These are phyloP conservation scores for Smallanthus sonchifolius DNA, from an alignment of 129 eudicot species.

Conservation along the genomic window DNA sequence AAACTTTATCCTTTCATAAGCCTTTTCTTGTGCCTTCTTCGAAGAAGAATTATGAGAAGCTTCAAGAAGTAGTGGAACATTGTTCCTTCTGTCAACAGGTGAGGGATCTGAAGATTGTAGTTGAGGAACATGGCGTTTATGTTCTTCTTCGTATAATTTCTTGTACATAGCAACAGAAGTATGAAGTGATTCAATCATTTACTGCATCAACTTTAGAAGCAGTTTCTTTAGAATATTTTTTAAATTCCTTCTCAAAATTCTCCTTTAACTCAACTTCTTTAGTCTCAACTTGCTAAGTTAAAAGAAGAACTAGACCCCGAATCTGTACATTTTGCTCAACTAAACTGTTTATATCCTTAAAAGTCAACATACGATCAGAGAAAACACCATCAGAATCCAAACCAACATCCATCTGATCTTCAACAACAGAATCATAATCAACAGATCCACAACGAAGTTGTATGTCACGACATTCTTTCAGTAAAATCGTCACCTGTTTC, in stretches of 20 bases:
- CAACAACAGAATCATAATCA: constrained; percentile 26
- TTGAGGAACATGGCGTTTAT: constrained; percentile 41
- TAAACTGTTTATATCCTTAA: constrained; percentile 79
- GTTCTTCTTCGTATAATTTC: constrained; percentile 82
- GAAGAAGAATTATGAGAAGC: constrained; percentile 52
- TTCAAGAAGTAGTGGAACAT: constrained; percentile 43
- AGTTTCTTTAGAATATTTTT: constrained; percentile 57
- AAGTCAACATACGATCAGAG: constrained; percentile 60
- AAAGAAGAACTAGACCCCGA: constrained; percentile 68
- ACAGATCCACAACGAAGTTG: constrained; percentile 64
- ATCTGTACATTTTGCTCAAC: constrained; percentile 96
- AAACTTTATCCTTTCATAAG: constrained; percentile 45
- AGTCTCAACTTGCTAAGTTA: constrained; percentile 69
- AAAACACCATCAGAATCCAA: constrained; percentile 44
- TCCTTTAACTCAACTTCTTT: constrained; percentile 68
- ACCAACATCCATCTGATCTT: constrained; percentile 15
- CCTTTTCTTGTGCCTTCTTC: constrained; percentile 51
- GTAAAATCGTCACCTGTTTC: constrained; percentile 69
- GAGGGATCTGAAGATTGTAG: constrained; percentile 28
- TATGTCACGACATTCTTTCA: constrained; percentile 94
- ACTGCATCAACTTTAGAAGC: constrained; percentile 70
- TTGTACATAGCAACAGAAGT: constrained; percentile 85
- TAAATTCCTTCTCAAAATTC: constrained; percentile 64
- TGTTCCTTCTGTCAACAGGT: constrained; percentile 42
- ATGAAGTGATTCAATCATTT: constrained; percentile 92